These are phyloP conservation scores for Arthromyces matolae DNA, from an alignment of 768 basidiomycete genomes.

Conservation along the genomic window DNA sequence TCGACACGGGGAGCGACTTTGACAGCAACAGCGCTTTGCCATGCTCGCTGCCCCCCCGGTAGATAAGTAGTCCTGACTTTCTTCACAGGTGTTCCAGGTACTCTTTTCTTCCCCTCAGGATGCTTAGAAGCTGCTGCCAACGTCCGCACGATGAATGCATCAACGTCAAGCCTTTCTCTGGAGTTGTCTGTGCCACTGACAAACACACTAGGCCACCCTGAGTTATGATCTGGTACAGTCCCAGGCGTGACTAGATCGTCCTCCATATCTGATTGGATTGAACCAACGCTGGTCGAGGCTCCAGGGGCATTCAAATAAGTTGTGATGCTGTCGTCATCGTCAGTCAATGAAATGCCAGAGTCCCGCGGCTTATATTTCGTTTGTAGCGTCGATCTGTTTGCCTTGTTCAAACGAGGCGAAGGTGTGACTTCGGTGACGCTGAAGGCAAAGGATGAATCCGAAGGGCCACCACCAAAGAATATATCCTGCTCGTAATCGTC, in stretches of 20 bases:
- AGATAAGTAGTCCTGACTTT: constrained; percentile 58
- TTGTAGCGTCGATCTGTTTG: constrained; percentile 36
- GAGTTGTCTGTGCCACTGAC: constrained; percentile 36
- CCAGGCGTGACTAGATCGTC: constrained; percentile 73
- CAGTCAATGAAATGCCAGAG: constrained; percentile 59
- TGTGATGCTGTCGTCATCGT: constrained; percentile 41
- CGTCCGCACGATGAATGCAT: constrained; percentile 70
- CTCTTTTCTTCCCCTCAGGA: constrained; percentile 48
- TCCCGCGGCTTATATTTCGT: constrained; percentile 73
- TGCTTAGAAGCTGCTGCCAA: constrained; percentile 56
- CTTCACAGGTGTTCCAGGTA: constrained; percentile 83
- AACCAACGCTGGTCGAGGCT: constrained; percentile 62
- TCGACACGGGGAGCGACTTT: constrained; percentile 57
- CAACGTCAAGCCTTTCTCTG: constrained; percentile 42
- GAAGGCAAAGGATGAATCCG: constrained; percentile 52
- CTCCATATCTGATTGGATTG: constrained; percentile 53
- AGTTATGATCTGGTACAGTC: constrained; percentile 44
- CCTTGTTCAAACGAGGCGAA: constrained; percentile 43
- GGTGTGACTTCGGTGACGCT: constrained; percentile 56
- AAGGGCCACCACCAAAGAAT: constrained; percentile 47
- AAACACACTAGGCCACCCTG: constrained; percentile 61
- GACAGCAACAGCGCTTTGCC: constrained; percentile 76
- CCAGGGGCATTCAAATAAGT: constrained; percentile 40
- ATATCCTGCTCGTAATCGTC: constrained; percentile 52
- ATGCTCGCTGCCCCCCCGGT: constrained; percentile 56